Conservation (phyloP, 169 alveolate species). For the Eimeria sp. region DNA sequence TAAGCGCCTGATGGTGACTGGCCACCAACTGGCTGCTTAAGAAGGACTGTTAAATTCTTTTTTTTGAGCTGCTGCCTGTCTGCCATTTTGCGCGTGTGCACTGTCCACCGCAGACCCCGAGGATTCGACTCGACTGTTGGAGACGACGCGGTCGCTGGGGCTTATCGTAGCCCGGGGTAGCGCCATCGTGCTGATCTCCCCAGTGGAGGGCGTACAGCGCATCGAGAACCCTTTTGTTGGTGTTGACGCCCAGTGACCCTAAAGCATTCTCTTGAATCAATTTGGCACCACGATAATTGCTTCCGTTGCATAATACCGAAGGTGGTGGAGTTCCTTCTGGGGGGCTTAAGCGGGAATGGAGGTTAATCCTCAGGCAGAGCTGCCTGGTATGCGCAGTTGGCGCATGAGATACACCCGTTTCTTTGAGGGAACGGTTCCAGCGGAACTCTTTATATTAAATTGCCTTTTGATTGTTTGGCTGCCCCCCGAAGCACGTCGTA, state of each 20-base stretch:
- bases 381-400: not conserved
- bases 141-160: constrained; percentile 92
- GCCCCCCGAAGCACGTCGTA: not conserved
- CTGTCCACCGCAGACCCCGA: constrained; percentile 88
- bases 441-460: not conserved
- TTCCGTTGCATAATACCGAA: not conserved
- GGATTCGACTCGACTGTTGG: constrained; percentile 89
- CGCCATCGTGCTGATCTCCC: constrained; percentile 91
- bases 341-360: not conserved
- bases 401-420: not conserved
- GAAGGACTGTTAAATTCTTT: not conserved
- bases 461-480: not conserved
- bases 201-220: constrained; percentile 93
- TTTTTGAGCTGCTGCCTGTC: not conserved
- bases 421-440: not conserved
- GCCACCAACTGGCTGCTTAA: not conserved
- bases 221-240: constrained; percentile 91
- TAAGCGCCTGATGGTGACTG: not conserved
- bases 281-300: not conserved
- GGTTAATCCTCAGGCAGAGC: not conserved
- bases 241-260: constrained; percentile 70
- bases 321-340: not conserved
- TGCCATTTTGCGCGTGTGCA: not conserved
- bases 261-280: not conserved
- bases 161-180: constrained; percentile 95